Base-by-base conservation (phyloP, 2,329 filamentous ascomycete species). In the Fusarium begoniae region DNA sequence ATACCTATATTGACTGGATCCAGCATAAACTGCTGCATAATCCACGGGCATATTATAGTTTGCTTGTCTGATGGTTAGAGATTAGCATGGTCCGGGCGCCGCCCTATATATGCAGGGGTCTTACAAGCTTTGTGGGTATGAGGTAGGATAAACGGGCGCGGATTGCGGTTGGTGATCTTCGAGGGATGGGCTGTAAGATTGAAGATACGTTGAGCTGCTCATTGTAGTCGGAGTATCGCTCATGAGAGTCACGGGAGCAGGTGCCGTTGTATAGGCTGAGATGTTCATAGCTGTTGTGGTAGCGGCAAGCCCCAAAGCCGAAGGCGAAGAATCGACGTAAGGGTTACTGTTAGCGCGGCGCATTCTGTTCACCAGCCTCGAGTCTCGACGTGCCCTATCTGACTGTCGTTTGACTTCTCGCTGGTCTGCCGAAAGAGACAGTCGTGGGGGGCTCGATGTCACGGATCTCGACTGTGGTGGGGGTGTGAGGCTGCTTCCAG, bases 401-500 rank as follows among this genome's bases (percentile, higher is more conserved):
- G 87, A 85, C 76, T 91, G 89, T 66, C 89, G 85, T 82, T 90
- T 91, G 47, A 91, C 79, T 77, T 90, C 89, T 71, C 90, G 87
- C 79, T 91, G 89, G 78, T 91, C 89, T 12, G 88, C 83, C 11
- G 88, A 89, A 77, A 91, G 84, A 43, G 82, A 83, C 51, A 82
- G 82, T 70, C 87, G 85, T 11, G 89, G 88, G 32, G 90, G 89
- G 81, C 90, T 92, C 28, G 86, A 87, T 44, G 89, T 90, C 54
- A 87, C 81, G 28, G 88, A 90, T 80, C 87, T 84, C 32, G 87
- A 85, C 43, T 82, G 82, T 64, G 82, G 84, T 30, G 86, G 85
- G 41, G 88, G 86, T 28, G 87, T 87, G 54, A 88, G 80, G 80
- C 86, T 89, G 67, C 84, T 81, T 64, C 89, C 88, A 30, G 88